Percentiles rank a stretch among this genome's conserved stretches.
Conservation (phyloP, 2,329 filamentous ascomycete genomes). For the Botryotinia calthae region DNA sequence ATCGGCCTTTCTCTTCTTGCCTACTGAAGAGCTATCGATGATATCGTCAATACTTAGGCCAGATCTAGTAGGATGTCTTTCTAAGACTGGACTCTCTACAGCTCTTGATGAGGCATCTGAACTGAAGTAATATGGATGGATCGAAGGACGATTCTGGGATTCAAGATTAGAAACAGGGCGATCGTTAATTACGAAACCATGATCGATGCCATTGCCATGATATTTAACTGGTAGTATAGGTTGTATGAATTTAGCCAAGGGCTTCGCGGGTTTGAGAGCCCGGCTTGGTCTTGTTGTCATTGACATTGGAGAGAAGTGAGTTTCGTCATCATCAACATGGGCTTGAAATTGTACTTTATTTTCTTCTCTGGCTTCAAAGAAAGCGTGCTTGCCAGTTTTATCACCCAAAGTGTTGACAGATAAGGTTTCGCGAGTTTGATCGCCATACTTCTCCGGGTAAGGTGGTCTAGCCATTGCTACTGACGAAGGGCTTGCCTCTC, state of each 20-base stretch:
- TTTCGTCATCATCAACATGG: slow-evolving; percentile 3
- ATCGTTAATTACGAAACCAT: background rate
- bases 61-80: slow-evolving; percentile 27
- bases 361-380: slow-evolving; percentile 37
- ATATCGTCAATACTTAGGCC: slow-evolving; percentile 36
- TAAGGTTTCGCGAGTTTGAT: background rate
- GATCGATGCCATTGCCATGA: background rate
- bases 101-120: slow-evolving; percentile 12
- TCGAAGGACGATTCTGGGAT: background rate
- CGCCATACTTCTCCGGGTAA: background rate
- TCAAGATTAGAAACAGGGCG: background rate
- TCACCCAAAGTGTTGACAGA: slow-evolving; percentile 30
- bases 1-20: slow-evolving; percentile 35
- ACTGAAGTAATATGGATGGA: slow-evolving; percentile 19
- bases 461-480: slow-evolving; percentile 37
- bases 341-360: slow-evolving; percentile 32
- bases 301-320: background rate
- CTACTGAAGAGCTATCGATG: slow-evolving; percentile 28
- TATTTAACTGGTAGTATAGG: background rate
- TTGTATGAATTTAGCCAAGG: background rate
- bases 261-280: background rate
- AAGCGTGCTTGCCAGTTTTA: slow-evolving; percentile 35
- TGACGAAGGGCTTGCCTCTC: slow-evolving; percentile 42
- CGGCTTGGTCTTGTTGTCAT: background rate
- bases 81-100: slow-evolving; percentile 16